Evolutionary conservation across 2,329 filamentous ascomycete species (phyloP).

Genomic region (Boeremia lycopersici): DNA sequence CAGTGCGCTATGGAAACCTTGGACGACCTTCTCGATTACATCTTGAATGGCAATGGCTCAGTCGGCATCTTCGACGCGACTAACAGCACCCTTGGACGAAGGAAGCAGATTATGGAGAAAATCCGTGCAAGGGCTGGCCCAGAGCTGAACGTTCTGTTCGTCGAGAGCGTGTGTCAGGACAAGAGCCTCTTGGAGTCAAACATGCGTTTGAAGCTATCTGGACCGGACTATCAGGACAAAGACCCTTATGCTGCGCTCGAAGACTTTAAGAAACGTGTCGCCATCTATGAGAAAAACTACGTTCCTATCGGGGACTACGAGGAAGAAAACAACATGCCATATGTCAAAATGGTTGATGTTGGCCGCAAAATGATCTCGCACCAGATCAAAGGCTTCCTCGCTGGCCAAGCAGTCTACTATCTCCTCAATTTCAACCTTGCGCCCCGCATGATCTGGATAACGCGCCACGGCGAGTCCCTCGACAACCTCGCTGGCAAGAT

Average conservation of each 20-base stretch:
- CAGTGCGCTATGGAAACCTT: conserved; percentile 91
- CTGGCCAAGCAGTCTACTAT: conserved; percentile 91
- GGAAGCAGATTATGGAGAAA: conserved; percentile 81
- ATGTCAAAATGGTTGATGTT: conserved; percentile 97
- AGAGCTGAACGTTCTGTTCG: conserved; percentile 86
- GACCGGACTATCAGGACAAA: conserved; percentile 94
- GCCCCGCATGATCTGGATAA: conserved; percentile 97
- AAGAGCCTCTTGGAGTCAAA: conserved; percentile 86
- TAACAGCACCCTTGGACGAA: conserved; percentile 88
- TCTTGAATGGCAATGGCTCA: conserved; percentile 79
- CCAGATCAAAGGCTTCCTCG: conserved; percentile 88
- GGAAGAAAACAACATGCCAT: conserved; percentile 88
- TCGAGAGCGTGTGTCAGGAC: conserved; percentile 92
- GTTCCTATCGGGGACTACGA: conserved; percentile 89
- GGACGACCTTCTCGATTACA: conserved; percentile 89
- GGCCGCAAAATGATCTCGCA: conserved; percentile 92
- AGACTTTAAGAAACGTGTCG: conserved; percentile 92
- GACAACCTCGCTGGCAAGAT: conserved; percentile 90
- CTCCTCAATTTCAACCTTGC: conserved; percentile 96
- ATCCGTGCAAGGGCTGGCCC: conserved; percentile 84
- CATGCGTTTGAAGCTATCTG: conserved; percentile 94
- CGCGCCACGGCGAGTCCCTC: conserved; percentile 85
- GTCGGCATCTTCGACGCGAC: conserved; percentile 97
- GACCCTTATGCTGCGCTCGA: conserved; percentile 82
- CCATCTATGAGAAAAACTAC: conserved; percentile 93